Evolutionary conservation across 2,329 filamentous ascomycete genomes (phyloP), one percentile per base, ranked within the genome.

Genomic region (Rutstroemia sp.): DNA sequence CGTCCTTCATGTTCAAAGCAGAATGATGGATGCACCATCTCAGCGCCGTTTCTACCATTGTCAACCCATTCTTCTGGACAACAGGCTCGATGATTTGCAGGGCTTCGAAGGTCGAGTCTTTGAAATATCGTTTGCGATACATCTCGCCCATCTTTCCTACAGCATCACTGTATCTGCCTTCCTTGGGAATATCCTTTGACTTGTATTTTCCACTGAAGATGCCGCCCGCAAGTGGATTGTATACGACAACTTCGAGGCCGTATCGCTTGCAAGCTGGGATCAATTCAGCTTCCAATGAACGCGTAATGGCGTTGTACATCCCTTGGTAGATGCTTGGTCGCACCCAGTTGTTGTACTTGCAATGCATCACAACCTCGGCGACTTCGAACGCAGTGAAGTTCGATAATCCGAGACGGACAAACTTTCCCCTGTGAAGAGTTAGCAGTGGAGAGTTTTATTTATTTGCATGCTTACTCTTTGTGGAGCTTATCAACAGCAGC

Each of bases 361-460:
- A 92, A 41, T 84, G 86, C 71, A 89, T 81, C 57, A 87, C 86
- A 9, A 95, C 81, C 73, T 96, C 91, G 0, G 90, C 90, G 9
- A 96, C 88, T 70, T 96, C 91, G 68, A 87, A 94, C 0, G 90
- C 86, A 0, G 90, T 88, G 69, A 85, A 96, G 73, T 96, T 96
- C 64, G 83, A 88, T 57, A 96, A 73, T 2, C 89, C 91, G 12
- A 96, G 75, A 51, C 82, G 80, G 19, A 89, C 83, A 67, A 96
- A 95, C 69, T 92, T 94, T 58, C 90, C 89, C 48, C 64, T 66
- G 27, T 27, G 14, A 8, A 45, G 12, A 21, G 37, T 53, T 45
- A 53, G 39, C 19, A 19, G 4, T 44, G 34, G 10, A 16, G 56
- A 87, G 16, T 17, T 34, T 21, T 17, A 23, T 49, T 16, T 25